Base-by-base conservation (phyloP, 331 rosid species). In the Quercus phellos region DNA sequence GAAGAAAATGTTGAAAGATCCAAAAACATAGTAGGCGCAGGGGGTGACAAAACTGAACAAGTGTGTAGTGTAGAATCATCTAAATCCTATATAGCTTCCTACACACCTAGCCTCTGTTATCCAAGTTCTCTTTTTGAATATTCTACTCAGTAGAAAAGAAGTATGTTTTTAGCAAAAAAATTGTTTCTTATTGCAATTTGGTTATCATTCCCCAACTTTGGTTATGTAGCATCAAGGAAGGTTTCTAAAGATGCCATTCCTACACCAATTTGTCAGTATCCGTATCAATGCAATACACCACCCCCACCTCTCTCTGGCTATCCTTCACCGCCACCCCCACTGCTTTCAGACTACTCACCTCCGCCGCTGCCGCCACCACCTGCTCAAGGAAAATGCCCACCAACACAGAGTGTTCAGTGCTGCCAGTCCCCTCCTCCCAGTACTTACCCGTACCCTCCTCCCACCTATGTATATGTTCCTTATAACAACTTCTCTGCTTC, bases 381-480 rank as follows among this genome's bases (percentile, higher is more conserved):
- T 5, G 78, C 71, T 7, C 78, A 77, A 17, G 86, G 55, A 38
- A 88, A 83, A 72, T 91, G 92, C 19, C 94, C 97, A 76, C 92
- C 97, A 72, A 74, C 55, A 64, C 76, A 79, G 66, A 60, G 61
- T 73, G 80, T 68, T 35, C 78, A 80, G 82, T 91, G 90, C 27
- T 90, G 92, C 81, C 81, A 73, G 46, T 59, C 54, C 77, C 43
- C 81, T 22, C 95, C 89, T 30, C 93, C 89, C 38, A 43, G 51
- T 55, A 66, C 85, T 27, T 84, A 38, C 46, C 46, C 8, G 46
- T 38, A 38, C 11, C 46, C 46, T 38, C 46, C 46, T 38, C 46
- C 46, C 46, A 38, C 0, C 46, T 38, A 78, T 71, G 84, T 76
- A 1, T 86, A 83, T 55, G 86, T 84, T 77, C 96, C 96, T 73